These are phyloP conservation scores for Leishmania turanica DNA, from an alignment of 208 protist species.

Conservation along the genomic window DNA sequence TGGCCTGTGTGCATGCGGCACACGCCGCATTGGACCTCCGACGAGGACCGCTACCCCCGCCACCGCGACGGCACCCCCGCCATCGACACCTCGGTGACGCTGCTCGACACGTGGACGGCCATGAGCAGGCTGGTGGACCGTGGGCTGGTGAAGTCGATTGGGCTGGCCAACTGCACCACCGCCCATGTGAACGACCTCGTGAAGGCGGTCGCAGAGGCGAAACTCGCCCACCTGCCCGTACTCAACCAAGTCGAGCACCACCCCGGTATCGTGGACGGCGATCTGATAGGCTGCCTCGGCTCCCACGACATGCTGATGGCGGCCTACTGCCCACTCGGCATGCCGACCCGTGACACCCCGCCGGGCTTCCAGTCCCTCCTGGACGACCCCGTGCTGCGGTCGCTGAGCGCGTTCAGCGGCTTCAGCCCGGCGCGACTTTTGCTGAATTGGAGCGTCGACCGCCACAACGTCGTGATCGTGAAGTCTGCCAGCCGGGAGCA, in stretches of 20 bases:
- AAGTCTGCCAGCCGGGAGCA: slow-evolving; percentile 79
- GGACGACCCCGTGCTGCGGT: slow-evolving; percentile 42
- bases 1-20: slow-evolving; percentile 90
- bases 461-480: slow-evolving; percentile 83
- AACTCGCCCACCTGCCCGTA: slow-evolving; percentile 50
- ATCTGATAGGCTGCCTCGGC: slow-evolving; percentile 50
- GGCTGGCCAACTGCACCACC: slow-evolving; percentile 83
- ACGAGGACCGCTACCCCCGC: slow-evolving; percentile 73
- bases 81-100: slow-evolving; percentile 54
- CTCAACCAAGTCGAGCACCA: slow-evolving; percentile 93
- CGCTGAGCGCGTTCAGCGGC: slow-evolving; percentile 64
- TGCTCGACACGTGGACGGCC: slow-evolving; percentile 84
- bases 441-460: slow-evolving; percentile 82
- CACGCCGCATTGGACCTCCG: slow-evolving; percentile 42
- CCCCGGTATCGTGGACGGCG: slow-evolving; percentile 60
- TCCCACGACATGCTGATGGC: slow-evolving; percentile 73
- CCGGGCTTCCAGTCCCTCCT: slow-evolving; percentile 56
- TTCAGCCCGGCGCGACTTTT: slow-evolving; percentile 70
- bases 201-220: slow-evolving; percentile 12
- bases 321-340: slow-evolving; percentile 89
- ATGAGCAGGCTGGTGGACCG: slow-evolving; percentile 87
- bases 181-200: slow-evolving; percentile 66
- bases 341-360: slow-evolving; percentile 67
- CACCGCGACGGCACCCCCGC: slow-evolving; percentile 42
- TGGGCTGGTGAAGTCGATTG: slow-evolving; percentile 89